Percentiles rank a stretch among this genome's conserved stretches.
phyloP scores from a whole-genome alignment of 2,329 filamentous ascomycete genomes.

The Myriosclerotinia curreyana region DNA sequence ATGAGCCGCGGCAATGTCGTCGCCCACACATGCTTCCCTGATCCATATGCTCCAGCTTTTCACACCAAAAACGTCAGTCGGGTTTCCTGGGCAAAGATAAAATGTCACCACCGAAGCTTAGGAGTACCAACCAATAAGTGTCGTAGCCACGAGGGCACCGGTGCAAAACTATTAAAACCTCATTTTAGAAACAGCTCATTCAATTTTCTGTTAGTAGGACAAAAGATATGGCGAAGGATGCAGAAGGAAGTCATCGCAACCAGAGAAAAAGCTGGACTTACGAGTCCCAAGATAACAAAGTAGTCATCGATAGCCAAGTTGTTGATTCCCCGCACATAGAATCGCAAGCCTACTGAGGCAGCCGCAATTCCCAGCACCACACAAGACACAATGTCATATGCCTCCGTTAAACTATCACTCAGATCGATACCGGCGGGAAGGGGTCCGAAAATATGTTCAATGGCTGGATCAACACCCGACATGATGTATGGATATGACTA shows the following conservation, averaged over 20 bases:
- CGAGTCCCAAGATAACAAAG: conserved; percentile 10
- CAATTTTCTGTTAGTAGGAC: not conserved
- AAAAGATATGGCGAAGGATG: not conserved
- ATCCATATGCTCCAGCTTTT: conserved; percentile 15
- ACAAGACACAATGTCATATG: conserved; percentile 15
- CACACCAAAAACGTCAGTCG: conserved; percentile 4
- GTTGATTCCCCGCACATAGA: conserved; percentile 13
- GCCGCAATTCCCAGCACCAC: conserved; percentile 13
- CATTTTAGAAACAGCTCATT: conserved; percentile 1
- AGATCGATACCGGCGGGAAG: conserved; percentile 7
- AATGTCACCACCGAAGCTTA: not conserved
- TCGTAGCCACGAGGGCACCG: conserved; percentile 5
- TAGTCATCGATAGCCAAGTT: conserved; percentile 16
- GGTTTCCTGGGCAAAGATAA: not conserved
- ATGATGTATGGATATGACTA: not conserved
- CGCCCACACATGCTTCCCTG: conserved; percentile 14
- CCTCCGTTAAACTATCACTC: conserved; percentile 5
- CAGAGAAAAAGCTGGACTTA: conserved; percentile 4
- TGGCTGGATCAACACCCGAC: conserved; percentile 9
- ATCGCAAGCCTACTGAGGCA: conserved; percentile 12
- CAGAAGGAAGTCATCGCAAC: not conserved
- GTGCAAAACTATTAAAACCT: conserved; percentile 3
- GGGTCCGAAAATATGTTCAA: conserved; percentile 6
- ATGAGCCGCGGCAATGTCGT: conserved; percentile 17
- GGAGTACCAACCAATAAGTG: conserved; percentile 16